Evolutionary conservation across 2,329 filamentous ascomycete species (phyloP).

Genomic region (Diaporthe aspalathi): DNA sequence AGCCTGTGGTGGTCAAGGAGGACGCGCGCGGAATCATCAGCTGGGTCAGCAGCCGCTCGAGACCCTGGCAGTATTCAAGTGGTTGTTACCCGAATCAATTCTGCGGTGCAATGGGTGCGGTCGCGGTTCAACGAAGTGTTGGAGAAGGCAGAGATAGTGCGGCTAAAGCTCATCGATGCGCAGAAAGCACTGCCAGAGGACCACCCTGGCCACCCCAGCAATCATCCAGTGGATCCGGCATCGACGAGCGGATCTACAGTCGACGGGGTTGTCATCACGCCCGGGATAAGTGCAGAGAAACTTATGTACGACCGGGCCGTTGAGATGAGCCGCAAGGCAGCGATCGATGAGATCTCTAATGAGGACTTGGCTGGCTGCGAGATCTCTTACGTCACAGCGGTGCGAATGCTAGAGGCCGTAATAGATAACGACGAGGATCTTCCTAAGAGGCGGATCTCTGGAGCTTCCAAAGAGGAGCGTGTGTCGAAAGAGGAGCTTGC

Average conservation of each 20-base stretch:
- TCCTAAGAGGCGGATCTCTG: conserved; percentile 51
- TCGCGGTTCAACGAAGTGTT: conserved; percentile 95
- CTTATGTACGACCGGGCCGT: conserved; percentile 97
- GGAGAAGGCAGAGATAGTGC: conserved; percentile 96
- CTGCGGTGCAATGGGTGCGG: conserved; percentile 95
- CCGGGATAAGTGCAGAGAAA: conserved; percentile 93
- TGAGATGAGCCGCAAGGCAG: conserved; percentile 95
- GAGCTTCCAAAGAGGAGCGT: conserved; percentile 56
- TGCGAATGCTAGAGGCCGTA: conserved; percentile 94
- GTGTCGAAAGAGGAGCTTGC: conserved; percentile 55
- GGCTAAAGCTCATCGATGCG: conserved; percentile 85
- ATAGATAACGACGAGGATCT: conserved; percentile 81
- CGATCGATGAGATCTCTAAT: conserved; percentile 94
- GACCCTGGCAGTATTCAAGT: conserved; percentile 60
- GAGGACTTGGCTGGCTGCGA: conserved; percentile 90
- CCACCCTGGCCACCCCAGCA: conserved; percentile 87
- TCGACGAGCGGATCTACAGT: conserved; percentile 71
- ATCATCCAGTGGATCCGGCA: conserved; percentile 72
- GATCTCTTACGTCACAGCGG: conserved; percentile 91
- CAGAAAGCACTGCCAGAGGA: conserved; percentile 86
- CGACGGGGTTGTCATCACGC: conserved; percentile 85
- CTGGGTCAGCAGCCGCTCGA: conserved; percentile 52
- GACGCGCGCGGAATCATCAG: conserved; percentile 66
- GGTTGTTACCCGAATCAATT: conserved; percentile 81
- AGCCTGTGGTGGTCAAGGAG: conserved; percentile 90